A percentile compares a stretch with the other conserved stretches of the same genome.
phyloP scores from a whole-genome alignment of 1,284 basidiomycete species.

The Cryptococcus deneoformans region DNA sequence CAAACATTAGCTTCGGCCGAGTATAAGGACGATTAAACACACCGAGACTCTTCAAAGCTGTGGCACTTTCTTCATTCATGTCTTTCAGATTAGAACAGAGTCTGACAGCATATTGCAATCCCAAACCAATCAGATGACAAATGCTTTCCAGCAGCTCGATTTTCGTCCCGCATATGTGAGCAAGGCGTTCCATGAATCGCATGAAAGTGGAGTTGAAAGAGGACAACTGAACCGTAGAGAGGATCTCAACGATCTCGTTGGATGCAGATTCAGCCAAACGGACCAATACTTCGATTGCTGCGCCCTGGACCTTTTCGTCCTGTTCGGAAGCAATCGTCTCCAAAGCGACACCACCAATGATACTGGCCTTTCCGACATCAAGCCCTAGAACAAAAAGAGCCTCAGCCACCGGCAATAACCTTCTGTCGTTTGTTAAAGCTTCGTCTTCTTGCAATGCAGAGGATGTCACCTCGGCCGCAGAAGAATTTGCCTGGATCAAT shows the following conservation, averaged over 20 bases:
- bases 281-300: conserved; percentile 5
- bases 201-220: background rate
- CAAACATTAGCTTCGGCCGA: background rate
- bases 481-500: conserved; percentile 9
- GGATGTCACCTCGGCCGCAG: conserved; percentile 8
- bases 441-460: conserved; percentile 7
- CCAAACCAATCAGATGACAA: conserved; percentile 17
- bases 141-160: background rate
- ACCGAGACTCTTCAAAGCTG: conserved; percentile 11
- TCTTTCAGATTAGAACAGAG: conserved; percentile 16
- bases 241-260: background rate
- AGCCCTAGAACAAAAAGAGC: conserved; percentile 4
- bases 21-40: conserved; percentile 2
- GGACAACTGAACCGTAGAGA: background rate
- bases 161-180: background rate
- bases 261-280: background rate
- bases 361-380: background rate
- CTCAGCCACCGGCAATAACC: conserved; percentile 19
- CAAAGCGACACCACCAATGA: background rate
- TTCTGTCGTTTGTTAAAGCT: conserved; percentile 7
- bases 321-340: background rate
- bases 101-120: conserved; percentile 23
- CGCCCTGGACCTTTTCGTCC: background rate
- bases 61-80: conserved; percentile 13
- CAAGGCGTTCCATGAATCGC: background rate